Conservation (phyloP, 495 filamentous ascomycete species). For the Lepraria neglecta region DNA sequence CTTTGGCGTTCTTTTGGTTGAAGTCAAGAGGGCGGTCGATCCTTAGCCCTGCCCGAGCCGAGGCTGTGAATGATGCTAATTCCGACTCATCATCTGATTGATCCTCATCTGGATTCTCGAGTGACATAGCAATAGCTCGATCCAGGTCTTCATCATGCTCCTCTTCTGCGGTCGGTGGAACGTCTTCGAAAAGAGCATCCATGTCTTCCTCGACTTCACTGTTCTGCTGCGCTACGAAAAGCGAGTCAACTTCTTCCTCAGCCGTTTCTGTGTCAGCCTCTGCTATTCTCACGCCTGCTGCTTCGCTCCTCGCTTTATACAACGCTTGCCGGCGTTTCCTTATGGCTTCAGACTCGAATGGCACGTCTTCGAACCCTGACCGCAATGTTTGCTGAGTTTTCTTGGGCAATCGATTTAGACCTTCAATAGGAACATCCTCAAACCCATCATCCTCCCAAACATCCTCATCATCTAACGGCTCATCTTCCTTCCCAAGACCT, state of each 20-base stretch:
- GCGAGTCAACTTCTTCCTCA: constrained; percentile 38
- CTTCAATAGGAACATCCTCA: constrained; percentile 93
- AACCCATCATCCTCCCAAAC: constrained; percentile 65
- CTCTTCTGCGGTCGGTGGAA: constrained; percentile 30
- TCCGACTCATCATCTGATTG: constrained; percentile 13
- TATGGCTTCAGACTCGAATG: constrained; percentile 39
- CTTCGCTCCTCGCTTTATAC: constrained; percentile 36
- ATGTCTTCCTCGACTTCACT: constrained; percentile 29
- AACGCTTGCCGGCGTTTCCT: constrained; percentile 40
- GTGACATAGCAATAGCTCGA: constrained; percentile 76
- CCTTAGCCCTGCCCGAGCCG: constrained; percentile 16
- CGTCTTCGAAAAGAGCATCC: constrained; percentile 41
- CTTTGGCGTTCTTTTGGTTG: constrained; percentile 28
- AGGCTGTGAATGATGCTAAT: constrained; percentile 7
- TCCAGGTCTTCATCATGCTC: constrained; percentile 69
- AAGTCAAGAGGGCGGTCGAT: constrained; percentile 28
- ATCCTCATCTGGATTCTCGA: constrained; percentile 38
- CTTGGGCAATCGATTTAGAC: constrained; percentile 82
- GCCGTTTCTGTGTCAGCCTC: constrained; percentile 48
- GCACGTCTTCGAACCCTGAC: constrained; percentile 22
- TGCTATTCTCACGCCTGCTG: constrained; percentile 19
- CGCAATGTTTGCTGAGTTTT: constrained; percentile 20
- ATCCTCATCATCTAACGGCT: constrained; percentile 56
- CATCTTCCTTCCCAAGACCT: constrained; percentile 51
- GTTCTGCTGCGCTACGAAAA: constrained; percentile 28